Base-by-base conservation (phyloP, 371 early-diverging fungal genomes). In the Mucor ambiguus region DNA sequence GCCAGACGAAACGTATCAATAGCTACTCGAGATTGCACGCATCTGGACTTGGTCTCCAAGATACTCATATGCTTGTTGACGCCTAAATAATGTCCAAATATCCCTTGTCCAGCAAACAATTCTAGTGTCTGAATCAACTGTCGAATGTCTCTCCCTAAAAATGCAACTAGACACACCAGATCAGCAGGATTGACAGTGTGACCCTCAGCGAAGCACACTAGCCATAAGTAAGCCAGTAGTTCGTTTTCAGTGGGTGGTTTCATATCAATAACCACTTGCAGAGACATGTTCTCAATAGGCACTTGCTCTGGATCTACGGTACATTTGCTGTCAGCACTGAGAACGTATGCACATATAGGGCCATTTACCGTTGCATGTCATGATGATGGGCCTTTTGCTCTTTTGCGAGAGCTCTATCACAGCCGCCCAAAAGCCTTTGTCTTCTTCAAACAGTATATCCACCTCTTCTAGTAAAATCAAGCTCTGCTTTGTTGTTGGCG, bases 381-480 rank as follows among this genome's bases (percentile, higher is more conserved):
- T 82, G 20, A 94, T 83, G 24, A 95, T 93, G 0, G 95, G 95
- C 8, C 93, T 79, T 58, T 88, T 89, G 76, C 90, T 91, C 38
- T 81, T 88, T 62, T 88, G 85, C 5, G 93, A 85, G 38, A 95
- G 67, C 32, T 87, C 81, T 29, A 78, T 75, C 6, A 95, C 80
- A 2, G 89, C 87, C 0, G 85, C 63, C 93, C 94, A 94, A 56
- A 95, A 90, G 0, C 92, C 91, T 58, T 88, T 88, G 70, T 95
- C 96, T 38, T 90, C 87, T 30, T 94, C 93, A 80, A 89, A 94
- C 4, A 95, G 63, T 7, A 93, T 68, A 71, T 95, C 95, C 2
- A 90, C 91, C 30, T 95, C 92, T 67, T 95, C 96, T 28, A 95
- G 73, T 14, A 95, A 73, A 26, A 95, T 86, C 37, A 95, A 73